Evolutionary conservation across 139 green algal species (phyloP).

Genomic region (Haematococcus lacustris): DNA sequence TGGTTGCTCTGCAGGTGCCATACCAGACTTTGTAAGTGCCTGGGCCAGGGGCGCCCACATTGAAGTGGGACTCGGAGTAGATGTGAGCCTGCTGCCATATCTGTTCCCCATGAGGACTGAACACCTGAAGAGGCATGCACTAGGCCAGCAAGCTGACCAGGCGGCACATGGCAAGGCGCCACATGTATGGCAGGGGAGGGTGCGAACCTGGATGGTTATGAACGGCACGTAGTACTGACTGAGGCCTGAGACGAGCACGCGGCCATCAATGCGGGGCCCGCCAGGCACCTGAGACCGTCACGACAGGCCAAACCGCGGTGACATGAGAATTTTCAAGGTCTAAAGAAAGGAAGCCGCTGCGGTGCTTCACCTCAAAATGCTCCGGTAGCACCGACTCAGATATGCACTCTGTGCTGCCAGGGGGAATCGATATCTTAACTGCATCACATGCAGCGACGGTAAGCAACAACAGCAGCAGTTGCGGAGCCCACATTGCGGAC

Average conservation of each 20-base stretch:
- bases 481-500: too few species aligned
- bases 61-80: slow-evolving; percentile 46
- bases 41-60: slow-evolving; percentile 37
- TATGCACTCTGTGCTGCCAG: too few species aligned
- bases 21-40: slow-evolving; percentile 51
- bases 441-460: too few species aligned
- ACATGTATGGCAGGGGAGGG: background rate
- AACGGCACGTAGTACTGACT: slow-evolving; percentile 32
- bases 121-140: slow-evolving; percentile 17
- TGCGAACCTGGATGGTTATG: slow-evolving; percentile 26
- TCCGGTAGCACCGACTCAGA: too few species aligned
- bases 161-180: background rate
- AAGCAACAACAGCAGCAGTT: too few species aligned
- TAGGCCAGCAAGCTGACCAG: background rate
- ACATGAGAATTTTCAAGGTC: too few species aligned
- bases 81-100: slow-evolving; percentile 46
- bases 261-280: slow-evolving; percentile 35
- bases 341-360: too few species aligned
- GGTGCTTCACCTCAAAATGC: too few species aligned
- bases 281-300: slow-evolving; percentile 45
- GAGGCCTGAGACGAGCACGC: slow-evolving; percentile 28
- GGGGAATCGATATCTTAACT: too few species aligned
- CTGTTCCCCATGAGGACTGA: slow-evolving; percentile 30
- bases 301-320: too few species aligned
- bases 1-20: background rate